Base-by-base conservation (phyloP, 192 early-diverging fungal genomes). In the Spizellomyces punctatus region DNA sequence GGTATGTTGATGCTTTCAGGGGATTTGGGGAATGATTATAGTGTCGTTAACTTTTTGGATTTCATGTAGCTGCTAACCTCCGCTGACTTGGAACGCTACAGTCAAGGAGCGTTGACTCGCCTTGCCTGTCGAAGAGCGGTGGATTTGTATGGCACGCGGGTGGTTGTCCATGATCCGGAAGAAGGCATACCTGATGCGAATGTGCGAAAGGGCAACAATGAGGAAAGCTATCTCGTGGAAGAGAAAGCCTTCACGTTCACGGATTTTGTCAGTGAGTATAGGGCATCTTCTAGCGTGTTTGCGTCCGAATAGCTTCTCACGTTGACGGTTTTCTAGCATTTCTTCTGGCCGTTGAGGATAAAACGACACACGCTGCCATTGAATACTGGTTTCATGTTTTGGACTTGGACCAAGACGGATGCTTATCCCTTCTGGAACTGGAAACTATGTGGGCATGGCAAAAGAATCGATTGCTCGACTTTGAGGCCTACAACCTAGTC, bases 331-430 rank as follows among this genome's bases (percentile, higher is more conserved):
- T 95, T 83, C 82, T 94, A 27, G 91, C 89, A 90, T 94, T 95
- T 72, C 71, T 94, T 45, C 74, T 94, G 16, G 85, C 91, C 12
- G 89, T 89, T 43, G 91, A 93, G 46, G 93, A 95, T 76, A 94
- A 94, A 78, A 79, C 82, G 50, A 85, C 76, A 2, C 79, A 79
- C 8, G 79, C 84, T 8, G 80, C 82, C 44, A 78, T 90, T 69
- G 92, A 87, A 65, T 90, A 90, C 79, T 96, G 96, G 96, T 98
- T 98, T 83, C 86, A 92, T 55, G 93, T 92, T 62, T 81, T 98
- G 75, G 96, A 98, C 76, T 72, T 90, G 16, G 95, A 98, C 69
- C 89, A 89, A 10, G 94, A 97, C 75, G 96, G 96, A 21, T 63
- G 89, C 6, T 79, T 98, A 6, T 86, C 89, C n/a, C 81, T 91